Evolutionary conservation across 345 rosid species (phyloP).

Genomic region (Raphanus raphanistrum): DNA sequence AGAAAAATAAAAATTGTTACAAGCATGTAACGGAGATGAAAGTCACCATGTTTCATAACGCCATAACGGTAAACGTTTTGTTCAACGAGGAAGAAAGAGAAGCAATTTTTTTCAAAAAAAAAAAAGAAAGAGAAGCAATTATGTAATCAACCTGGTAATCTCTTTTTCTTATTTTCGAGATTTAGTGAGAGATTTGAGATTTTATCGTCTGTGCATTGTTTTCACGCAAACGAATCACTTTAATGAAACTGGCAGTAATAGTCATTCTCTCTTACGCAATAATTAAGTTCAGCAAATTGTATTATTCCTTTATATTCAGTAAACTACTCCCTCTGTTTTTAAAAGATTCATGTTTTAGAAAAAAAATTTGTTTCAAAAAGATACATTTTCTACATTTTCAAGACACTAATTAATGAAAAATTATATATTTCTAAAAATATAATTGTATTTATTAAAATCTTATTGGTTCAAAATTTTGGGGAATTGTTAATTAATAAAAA

Average conservation of each 20-base stretch:
- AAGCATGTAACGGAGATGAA: slow-evolving; percentile 23
- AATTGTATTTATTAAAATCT: too few species aligned
- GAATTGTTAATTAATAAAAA: too few species aligned
- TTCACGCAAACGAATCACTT: slow-evolving; percentile 34
- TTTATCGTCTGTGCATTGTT: slow-evolving; percentile 36
- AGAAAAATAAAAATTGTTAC: background rate
- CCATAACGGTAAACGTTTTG: slow-evolving; percentile 23
- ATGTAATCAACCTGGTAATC: slow-evolving; percentile 22
- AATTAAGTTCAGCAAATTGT: slow-evolving; percentile 2
- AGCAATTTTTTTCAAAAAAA: too few species aligned
- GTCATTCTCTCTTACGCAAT: slow-evolving; percentile 31
- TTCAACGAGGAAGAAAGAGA: slow-evolving; percentile 25
- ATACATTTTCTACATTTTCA: too few species aligned
- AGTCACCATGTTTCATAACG: slow-evolving; percentile 12
- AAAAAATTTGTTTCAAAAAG: too few species aligned
- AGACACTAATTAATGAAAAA: too few species aligned
- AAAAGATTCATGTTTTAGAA: too few species aligned
- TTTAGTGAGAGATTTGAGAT: slow-evolving; percentile 23
- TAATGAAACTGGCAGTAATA: slow-evolving; percentile 35
- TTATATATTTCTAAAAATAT: too few species aligned
- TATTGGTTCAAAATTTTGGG: too few species aligned
- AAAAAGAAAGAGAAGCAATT: slow-evolving; percentile 17
- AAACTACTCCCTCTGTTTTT: too few species aligned
- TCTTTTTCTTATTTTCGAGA: slow-evolving; percentile 14
- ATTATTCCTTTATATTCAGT: background rate